Conservation (phyloP, 2,329 filamentous ascomycete genomes). For the Pochonia chlamydosporia region DNA sequence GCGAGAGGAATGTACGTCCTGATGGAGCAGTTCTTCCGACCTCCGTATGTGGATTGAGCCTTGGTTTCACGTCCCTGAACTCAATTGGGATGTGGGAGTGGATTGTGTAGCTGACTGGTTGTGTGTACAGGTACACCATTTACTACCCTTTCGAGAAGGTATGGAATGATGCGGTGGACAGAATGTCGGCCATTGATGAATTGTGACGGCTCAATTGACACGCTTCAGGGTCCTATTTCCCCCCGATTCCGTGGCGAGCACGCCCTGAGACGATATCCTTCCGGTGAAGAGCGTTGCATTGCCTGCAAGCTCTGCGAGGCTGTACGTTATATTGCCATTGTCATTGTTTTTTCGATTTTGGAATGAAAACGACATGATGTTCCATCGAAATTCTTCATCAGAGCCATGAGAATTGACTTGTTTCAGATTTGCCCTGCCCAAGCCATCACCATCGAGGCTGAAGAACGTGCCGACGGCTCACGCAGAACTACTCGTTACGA, state of each 20-base stretch:
- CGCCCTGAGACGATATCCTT: constrained; percentile 90
- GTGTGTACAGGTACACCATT: constrained; percentile 79
- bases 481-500: constrained; percentile 95
- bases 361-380: no score
- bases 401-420: background rate
- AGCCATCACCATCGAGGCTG: constrained; percentile 98
- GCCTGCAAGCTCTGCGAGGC: constrained; percentile 99
- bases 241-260: constrained; percentile 98
- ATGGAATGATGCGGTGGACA: constrained; percentile 14
- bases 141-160: constrained; percentile 98
- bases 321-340: constrained; percentile 32
- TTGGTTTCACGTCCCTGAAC: background rate
- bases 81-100: background rate
- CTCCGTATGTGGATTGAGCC: constrained; percentile 65
- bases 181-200: background rate
- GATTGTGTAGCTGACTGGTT: constrained; percentile 2
- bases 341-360: no score
- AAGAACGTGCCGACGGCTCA: constrained; percentile 94
- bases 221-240: constrained; percentile 76
- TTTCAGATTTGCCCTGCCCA: constrained; percentile 83
- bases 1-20: constrained; percentile 96
- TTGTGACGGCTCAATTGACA: constrained; percentile 13
- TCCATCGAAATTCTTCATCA: background rate
- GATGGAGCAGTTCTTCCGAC: constrained; percentile 96
- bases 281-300: constrained; percentile 97